Conservation (phyloP, 768 basidiomycete genomes). For the Boletus bicolor region DNA sequence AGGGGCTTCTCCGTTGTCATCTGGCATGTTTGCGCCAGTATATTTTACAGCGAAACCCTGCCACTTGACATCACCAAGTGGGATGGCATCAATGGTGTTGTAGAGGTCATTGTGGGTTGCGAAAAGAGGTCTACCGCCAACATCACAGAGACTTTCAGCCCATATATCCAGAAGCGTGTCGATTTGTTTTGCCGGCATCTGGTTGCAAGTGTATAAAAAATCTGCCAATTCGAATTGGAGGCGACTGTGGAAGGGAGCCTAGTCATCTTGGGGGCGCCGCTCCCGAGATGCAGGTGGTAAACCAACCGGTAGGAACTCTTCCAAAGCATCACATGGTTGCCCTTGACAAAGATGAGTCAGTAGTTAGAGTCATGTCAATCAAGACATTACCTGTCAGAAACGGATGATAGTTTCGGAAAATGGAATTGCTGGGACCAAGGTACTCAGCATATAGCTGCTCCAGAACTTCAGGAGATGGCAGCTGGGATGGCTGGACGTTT, state of each 20-base stretch:
- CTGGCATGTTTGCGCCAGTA: background rate
- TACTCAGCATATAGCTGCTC: too few relatives aligned
- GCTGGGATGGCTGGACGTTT: too few relatives aligned
- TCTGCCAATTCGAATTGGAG: conserved; percentile 1
- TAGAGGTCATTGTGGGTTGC: background rate
- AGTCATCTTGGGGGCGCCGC: background rate
- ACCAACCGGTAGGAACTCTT: too few relatives aligned
- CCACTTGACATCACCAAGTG: background rate
- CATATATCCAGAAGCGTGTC: background rate
- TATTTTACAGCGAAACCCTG: background rate
- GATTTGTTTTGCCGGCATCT: background rate
- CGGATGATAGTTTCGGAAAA: too few relatives aligned
- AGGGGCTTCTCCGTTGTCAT: background rate
- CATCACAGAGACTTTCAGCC: background rate
- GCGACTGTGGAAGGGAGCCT: background rate
- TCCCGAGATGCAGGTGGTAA: background rate
- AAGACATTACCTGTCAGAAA: too few relatives aligned
- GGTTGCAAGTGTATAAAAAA: background rate
- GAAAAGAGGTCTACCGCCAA: background rate
- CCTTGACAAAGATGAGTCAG: too few relatives aligned
- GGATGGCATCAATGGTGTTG: background rate
- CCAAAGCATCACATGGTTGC: too few relatives aligned
- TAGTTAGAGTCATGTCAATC: too few relatives aligned
- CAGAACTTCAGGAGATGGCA: too few relatives aligned
- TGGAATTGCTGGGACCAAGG: too few relatives aligned